Base-by-base conservation (phyloP, 2,329 filamentous ascomycete species). In the Fusarium luffae region DNA sequence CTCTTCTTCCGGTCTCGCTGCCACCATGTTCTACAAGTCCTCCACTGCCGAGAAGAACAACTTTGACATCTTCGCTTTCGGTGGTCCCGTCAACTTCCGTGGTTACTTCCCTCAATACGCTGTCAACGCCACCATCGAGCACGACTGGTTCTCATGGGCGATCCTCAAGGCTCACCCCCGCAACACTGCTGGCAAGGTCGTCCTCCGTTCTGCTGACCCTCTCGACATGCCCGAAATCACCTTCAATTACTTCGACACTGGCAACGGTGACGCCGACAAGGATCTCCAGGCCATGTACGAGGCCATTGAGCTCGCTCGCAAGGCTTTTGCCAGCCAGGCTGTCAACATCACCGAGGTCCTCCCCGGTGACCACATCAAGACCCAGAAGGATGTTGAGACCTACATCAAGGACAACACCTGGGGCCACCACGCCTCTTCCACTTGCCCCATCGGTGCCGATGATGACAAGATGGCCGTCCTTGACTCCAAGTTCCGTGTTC, bases 151-250 rank as follows among this genome's bases (percentile, higher is more conserved):
- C 74, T 79, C 78, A 3, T 81, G 78, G 79, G 74, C 77, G 4
- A 83, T 77, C 9, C 74, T 93, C 55, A 90, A 91, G 77, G 85
- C 86, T 0, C 89, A 90, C 72, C 85, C 89, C 0, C 85, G 87
- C 54, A 92, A 92, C 64, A 80, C 74, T 2, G 86, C 85, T 8
- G 91, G 91, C 11, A 85, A 84, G 2, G 90, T 93, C 6, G 84
- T 78, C 5, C 85, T 93, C 7, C 82, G 81, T 18, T 89, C 87
- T 0, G 79, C 85, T 0, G 85, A 93, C 74, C 90, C 91, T 1
- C 85, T 87, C 1, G 90, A 92, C 56, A 80, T 83, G 5, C 91
- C 91, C 0, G 77, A 85, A 8, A 90, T 93, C 69, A 81, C 82
- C 51, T 91, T 89, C 80, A 87, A 88, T 77, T 90, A 85, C 77